Evolutionary conservation across 345 rosid species (phyloP), one percentile per base, ranked within the genome.

Genomic region (Euclidium syriacum): DNA sequence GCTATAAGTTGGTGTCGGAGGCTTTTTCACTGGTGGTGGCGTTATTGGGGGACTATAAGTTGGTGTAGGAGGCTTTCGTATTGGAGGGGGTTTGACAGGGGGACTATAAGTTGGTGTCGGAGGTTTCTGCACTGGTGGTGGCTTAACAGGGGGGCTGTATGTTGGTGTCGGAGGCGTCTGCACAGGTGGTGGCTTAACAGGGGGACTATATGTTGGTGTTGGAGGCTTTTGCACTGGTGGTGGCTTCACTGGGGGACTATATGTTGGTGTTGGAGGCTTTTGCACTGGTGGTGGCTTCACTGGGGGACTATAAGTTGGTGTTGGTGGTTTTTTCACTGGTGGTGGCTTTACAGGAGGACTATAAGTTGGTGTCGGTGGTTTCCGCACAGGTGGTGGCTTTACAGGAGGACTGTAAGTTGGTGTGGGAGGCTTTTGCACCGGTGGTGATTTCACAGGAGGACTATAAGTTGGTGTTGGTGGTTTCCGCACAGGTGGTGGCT

Each of bases 391-490:
- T 7, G 70, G 70, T 7, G 62, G 62, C 0, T 44, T 65, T 0
- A 65, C 0, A 0, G 70, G 71, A 0, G 70, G 70, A 17, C 54
- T 55, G 2, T 55, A 65, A 0, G 14, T 30, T 15, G 70, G 70
- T 3, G 64, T 55, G 0, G 72, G 72, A 20, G 72, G 72, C 3
- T 58, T 29, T 0, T 56, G 57, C 0, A 67, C 35, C 0, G 72
- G 65, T 9, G 72, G 71, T 26, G 64, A 50, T 0, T 27, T 67
- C 0, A 55, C 0, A 0, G 64, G 71, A 0, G 71, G 72, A 19
- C 71, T 67, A 0, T 67, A 67, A 2, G 2, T 55, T n/a, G 72
- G 71, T 10, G 49, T 57, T 0, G 64, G 65, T 17, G 72, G 72
- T 1, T 29, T 50, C 0, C 57, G 48, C 0, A 55, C 44, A 0